Percentiles rank a stretch among this genome's conserved stretches.
phyloP scores from a whole-genome alignment of 495 filamentous ascomycete species.

The Talaromyces wortmannii region DNA sequence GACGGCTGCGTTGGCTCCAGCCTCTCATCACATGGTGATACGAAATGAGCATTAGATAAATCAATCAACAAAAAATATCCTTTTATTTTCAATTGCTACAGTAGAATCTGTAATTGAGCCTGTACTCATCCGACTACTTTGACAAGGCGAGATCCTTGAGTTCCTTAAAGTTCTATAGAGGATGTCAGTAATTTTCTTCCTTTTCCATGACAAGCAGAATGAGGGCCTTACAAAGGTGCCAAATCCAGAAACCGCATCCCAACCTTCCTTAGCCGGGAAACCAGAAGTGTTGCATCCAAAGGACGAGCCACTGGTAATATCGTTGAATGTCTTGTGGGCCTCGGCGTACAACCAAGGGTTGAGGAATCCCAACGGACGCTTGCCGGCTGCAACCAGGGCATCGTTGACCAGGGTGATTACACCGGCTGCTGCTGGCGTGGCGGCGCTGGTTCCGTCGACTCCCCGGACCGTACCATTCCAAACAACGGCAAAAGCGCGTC shows the following conservation, averaged over 20 bases:
- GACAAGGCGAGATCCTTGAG: neutral
- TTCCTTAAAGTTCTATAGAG: neutral
- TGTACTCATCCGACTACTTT: neutral
- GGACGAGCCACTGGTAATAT: slow-evolving; percentile 53
- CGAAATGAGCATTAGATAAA: too few species aligned
- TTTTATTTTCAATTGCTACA: neutral
- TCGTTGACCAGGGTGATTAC: slow-evolving; percentile 65
- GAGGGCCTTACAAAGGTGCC: neutral
- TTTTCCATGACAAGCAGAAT: neutral
- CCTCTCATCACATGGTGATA: too few species aligned
- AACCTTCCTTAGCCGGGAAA: neutral
- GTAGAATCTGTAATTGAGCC: neutral
- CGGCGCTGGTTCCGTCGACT: slow-evolving; percentile 57
- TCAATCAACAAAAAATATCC: too few species aligned
- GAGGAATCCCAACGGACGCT: slow-evolving; percentile 59
- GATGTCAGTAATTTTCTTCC: neutral
- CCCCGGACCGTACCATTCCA: neutral
- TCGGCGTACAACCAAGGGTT: slow-evolving; percentile 67
- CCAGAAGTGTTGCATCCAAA: slow-evolving; percentile 45
- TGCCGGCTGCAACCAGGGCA: slow-evolving; percentile 46
- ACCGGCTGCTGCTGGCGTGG: slow-evolving; percentile 54
- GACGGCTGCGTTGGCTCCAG: too few species aligned
- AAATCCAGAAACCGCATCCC: neutral
- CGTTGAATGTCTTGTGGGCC: slow-evolving; percentile 48
- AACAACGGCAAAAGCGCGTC: neutral